Evolutionary conservation across 2,329 filamentous ascomycete genomes (phyloP), one percentile per base, ranked within the genome.

Genomic region (Ascochyta koolunga): DNA sequence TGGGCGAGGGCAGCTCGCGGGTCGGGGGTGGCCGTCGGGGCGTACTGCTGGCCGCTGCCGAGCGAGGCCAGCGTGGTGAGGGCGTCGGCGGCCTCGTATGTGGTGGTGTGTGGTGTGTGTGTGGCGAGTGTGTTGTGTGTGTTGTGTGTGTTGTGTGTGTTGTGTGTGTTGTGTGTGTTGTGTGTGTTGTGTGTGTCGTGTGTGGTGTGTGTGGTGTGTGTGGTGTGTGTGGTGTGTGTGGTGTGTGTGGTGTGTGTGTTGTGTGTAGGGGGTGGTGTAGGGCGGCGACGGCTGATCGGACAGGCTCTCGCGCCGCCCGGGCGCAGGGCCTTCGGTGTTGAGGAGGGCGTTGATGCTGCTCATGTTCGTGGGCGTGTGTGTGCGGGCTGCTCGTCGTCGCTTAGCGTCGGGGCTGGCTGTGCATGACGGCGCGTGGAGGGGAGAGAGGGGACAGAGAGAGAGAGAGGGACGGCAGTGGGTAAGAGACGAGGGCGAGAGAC

Each of bases 21-120:
- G 50, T 16, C n/a, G 22, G 19, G 19, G 48, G 62, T 45, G 2
- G 61, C 53, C 2, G 52, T 52, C 2, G 61, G 48, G 18, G 59
- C 67, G 57, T 68, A 71, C 52, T 71, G 68, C 60, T 70, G 67
- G 40, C 67, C 68, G 54, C 61, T 65, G 55, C 67, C 69, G 47
- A 69, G 54, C 1, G 69, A 67, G 8, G 72, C 70, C n/a, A 75
- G 68, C 7, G 70, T 60, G 22, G 72, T 70, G 53, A 75, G 68
- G 50, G 75, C 76, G 55, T 77, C 72, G 49, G 73, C 76, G 18
- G 76, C 76, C 35, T 78, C 77, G 65, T 67, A 62, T 18, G 69
- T 63, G 19, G 69, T 66, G 25, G 65, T 62, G 11, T 29, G 25
- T 24, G 22, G 22, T 24, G 22, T 24, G 22, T n/a, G n/a, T n/a